phyloP scores from a whole-genome alignment of 495 filamentous ascomycete genomes.

The Hypoxylon lienhwacheense region DNA sequence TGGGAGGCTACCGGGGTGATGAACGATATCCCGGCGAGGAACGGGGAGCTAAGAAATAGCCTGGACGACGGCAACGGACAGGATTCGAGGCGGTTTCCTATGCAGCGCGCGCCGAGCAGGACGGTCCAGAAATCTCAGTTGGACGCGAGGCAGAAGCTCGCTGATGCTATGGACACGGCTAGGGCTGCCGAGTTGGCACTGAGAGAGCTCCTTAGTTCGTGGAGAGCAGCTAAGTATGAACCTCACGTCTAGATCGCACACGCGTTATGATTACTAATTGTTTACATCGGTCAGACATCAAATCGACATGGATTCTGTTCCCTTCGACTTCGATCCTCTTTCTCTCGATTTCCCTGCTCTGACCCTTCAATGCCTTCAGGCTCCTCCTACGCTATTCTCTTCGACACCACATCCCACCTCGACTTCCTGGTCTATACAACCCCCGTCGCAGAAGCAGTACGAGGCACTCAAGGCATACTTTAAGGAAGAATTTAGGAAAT shows the following conservation, averaged over 20 bases:
- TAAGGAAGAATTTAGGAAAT: slow-evolving; percentile 63
- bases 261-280: slow-evolving; percentile 11
- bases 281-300: slow-evolving; percentile 44
- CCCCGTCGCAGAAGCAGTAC: slow-evolving; percentile 69
- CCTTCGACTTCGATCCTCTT: slow-evolving; percentile 83
- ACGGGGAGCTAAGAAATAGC: slow-evolving; percentile 31
- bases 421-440: slow-evolving; percentile 72
- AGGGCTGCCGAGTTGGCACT: slow-evolving; percentile 83
- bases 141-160: slow-evolving; percentile 58
- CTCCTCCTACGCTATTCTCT: slow-evolving; percentile 74
- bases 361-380: slow-evolving; percentile 74
- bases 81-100: slow-evolving; percentile 34
- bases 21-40: slow-evolving; percentile 65
- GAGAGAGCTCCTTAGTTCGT: slow-evolving; percentile 73
- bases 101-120: slow-evolving; percentile 48
- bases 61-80: slow-evolving; percentile 39
- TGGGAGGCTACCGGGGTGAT: slow-evolving; percentile 85
- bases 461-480: slow-evolving; percentile 69
- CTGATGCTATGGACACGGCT: slow-evolving; percentile 68
- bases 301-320: slow-evolving; percentile 50
- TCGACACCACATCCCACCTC: slow-evolving; percentile 68
- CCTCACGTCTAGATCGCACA: background rate
- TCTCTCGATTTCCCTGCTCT: slow-evolving; percentile 79
- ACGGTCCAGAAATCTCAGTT: slow-evolving; percentile 58
- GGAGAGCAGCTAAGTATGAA: slow-evolving; percentile 78